Base-by-base conservation (phyloP, 2,329 filamentous ascomycete species). In the Aspergillus pseudoterreus region DNA sequence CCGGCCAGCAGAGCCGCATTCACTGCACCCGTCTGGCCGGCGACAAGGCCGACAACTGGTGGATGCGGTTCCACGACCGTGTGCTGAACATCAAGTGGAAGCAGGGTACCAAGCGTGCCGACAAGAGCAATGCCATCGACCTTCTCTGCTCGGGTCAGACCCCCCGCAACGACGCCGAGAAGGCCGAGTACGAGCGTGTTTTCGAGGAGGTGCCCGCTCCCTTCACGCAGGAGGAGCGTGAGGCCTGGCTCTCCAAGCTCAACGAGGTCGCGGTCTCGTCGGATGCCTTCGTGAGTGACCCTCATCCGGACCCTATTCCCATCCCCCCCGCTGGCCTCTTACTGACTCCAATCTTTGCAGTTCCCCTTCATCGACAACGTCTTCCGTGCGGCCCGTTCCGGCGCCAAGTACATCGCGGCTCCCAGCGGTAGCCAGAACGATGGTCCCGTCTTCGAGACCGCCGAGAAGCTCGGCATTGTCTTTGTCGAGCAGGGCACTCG, bases 281-380 rank as follows among this genome's bases (percentile, higher is more conserved):
- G 58, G 94, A 99, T 72, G 94, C 94, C 59, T 99, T 99, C 75
- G 88, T 92, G 82, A 78, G 88, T 82, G 30, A 14, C 44, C 21
- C 8, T 33, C 21, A 49, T 43, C 30, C 1, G 30, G 10, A 10
- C n/a, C 27, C 22, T 43, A 27, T 51, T 35, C 35, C 3, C 12
- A 19, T 35, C 35, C 4, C 12, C 19, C 22, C 2, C 1, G 21
- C 10, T 33, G 19, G 30, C 19, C 32, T 30, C 11, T 43, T 35
- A 4, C n/a, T 21, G 5, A n/a, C n/a, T 3, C 35, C 12, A 14
- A 36, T 30, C 27, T 30, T 30, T 30, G 8, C 47, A 66, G 88
- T 99, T 99, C 84, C 94, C 94, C 61, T 99, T 99, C 76, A 90
- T 90, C 66, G 94, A 99, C 79, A 99, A 99, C 66, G 88, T 99